Conservation (phyloP, 176 grass and related monocot species). For the Pontederia paniculata region DNA sequence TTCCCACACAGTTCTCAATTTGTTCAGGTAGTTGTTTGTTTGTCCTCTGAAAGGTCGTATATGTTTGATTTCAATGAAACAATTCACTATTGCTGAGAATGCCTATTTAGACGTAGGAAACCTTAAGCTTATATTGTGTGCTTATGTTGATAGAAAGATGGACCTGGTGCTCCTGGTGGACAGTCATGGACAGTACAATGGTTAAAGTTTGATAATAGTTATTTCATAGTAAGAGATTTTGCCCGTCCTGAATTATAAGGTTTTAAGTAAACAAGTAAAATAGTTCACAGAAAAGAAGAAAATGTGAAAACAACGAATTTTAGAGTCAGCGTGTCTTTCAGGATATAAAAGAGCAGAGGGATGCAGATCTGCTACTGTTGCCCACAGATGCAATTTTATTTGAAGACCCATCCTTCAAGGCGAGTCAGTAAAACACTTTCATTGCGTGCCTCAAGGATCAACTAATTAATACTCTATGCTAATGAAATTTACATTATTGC, state of each 20-base stretch:
- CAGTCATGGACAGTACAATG: constrained; percentile 90
- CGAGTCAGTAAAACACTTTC: constrained; percentile 12
- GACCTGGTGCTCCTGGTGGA: constrained; percentile 83
- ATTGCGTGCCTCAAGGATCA: not conserved
- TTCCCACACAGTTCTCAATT: no score
- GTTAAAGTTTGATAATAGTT: constrained; percentile 94
- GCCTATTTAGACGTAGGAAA: not conserved
- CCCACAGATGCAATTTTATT: constrained; percentile 89
- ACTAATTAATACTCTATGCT: not conserved
- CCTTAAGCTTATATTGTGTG: not conserved
- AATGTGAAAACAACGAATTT: not conserved
- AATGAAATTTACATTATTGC: constrained; percentile 9
- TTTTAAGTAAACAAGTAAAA: no score
- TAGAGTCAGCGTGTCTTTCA: not conserved
- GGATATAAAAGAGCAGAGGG: constrained; percentile 84
- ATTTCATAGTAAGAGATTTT: constrained; percentile 45
- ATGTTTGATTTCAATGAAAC: constrained; percentile 2
- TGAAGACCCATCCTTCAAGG: constrained; percentile 84
- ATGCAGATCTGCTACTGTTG: constrained; percentile 78
- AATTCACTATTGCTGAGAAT: constrained; percentile 1
- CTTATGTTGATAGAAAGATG: constrained; percentile 53
- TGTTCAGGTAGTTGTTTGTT: no score
- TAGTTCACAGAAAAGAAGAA: not conserved
- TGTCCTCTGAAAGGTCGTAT: no score
- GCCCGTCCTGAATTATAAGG: no score